Percentiles rank a stretch among this genome's conserved stretches.
phyloP scores from a whole-genome alignment of 2,329 filamentous ascomycete species.

The Bipolaris bicolor region DNA sequence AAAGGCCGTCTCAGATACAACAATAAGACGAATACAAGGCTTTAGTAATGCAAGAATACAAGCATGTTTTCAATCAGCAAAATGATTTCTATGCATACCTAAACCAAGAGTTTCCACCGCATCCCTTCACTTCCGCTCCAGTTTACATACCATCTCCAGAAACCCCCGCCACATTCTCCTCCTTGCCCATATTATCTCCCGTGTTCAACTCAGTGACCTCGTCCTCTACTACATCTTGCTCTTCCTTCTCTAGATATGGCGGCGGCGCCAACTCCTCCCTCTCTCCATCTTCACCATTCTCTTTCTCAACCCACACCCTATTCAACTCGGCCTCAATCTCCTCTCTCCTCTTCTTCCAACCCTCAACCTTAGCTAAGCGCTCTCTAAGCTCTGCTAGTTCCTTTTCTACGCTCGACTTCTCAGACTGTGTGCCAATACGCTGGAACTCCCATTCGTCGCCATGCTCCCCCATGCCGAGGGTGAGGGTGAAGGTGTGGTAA shows the following conservation, averaged over 20 bases:
- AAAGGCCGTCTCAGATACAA: no score
- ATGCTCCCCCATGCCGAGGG: constrained; percentile 77
- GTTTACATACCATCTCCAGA: no score
- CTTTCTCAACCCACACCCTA: constrained; percentile 62
- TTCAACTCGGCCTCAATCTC: constrained; percentile 85
- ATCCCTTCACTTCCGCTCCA: no score
- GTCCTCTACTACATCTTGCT: neutral
- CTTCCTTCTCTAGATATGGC: constrained; percentile 39
- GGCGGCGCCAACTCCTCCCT: constrained; percentile 48
- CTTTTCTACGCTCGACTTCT: constrained; percentile 91
- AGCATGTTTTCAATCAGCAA: no score
- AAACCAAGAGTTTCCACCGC: no score
- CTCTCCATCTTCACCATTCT: constrained; percentile 28
- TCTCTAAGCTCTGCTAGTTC: constrained; percentile 86
- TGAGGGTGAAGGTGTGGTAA: constrained; percentile 91
- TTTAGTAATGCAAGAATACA: no score
- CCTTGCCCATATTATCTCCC: no score
- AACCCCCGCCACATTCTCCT: no score
- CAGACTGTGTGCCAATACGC: constrained; percentile 88
- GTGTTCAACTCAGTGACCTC: no score
- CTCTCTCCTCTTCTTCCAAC: constrained; percentile 77
- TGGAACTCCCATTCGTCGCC: constrained; percentile 93
- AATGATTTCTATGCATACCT: no score
- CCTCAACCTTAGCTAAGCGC: constrained; percentile 78
- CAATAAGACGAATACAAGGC: no score